Percentiles rank a stretch among this genome's conserved stretches.
Conservation (phyloP, 768 basidiomycete genomes). For the Pisolithus tinctorius region DNA sequence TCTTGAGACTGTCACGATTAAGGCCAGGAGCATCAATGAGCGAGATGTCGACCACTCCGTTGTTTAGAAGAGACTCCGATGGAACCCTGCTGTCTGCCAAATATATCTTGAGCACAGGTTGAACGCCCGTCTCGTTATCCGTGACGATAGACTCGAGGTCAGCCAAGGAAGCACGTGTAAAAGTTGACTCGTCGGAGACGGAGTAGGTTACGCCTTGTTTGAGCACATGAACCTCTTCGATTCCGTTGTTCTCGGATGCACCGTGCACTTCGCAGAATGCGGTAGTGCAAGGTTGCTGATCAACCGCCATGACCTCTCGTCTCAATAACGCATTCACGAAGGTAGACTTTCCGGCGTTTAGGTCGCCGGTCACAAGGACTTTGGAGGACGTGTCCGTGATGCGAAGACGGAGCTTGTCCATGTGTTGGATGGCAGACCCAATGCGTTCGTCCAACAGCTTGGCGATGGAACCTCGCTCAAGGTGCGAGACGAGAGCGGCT, state of each 20-base stretch:
- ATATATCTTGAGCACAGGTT: conserved; percentile 77
- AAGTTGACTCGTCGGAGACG: conserved; percentile 68
- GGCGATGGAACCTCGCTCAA: conserved; percentile 90
- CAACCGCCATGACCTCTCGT: conserved; percentile 89
- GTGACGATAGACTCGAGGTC: conserved; percentile 77
- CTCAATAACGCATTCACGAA: conserved; percentile 94
- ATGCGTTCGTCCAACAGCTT: conserved; percentile 87
- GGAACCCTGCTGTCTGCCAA: conserved; percentile 74
- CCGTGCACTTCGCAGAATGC: conserved; percentile 97
- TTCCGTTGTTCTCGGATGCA: conserved; percentile 69
- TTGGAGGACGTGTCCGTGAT: conserved; percentile 91
- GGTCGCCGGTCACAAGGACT: conserved; percentile 95
- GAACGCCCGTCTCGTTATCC: conserved; percentile 42
- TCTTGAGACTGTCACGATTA: conserved; percentile 91
- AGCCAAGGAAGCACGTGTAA: conserved; percentile 53
- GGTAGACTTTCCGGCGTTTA: conserved; percentile 98
- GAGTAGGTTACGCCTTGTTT: conserved; percentile 65
- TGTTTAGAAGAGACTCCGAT: conserved; percentile 82
- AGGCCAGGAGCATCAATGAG: conserved; percentile 98
- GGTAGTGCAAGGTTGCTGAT: conserved; percentile 97
- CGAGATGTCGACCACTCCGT: conserved; percentile 94
- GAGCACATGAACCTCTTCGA: conserved; percentile 82
- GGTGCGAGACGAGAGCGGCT: conserved; percentile 75
- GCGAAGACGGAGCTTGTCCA: conserved; percentile 78
- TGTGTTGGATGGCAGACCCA: conserved; percentile 62